A percentile compares a stretch with the other conserved stretches of the same genome.
phyloP scores from a whole-genome alignment of 495 filamentous ascomycete species.

The Chaetomium fimeti region DNA sequence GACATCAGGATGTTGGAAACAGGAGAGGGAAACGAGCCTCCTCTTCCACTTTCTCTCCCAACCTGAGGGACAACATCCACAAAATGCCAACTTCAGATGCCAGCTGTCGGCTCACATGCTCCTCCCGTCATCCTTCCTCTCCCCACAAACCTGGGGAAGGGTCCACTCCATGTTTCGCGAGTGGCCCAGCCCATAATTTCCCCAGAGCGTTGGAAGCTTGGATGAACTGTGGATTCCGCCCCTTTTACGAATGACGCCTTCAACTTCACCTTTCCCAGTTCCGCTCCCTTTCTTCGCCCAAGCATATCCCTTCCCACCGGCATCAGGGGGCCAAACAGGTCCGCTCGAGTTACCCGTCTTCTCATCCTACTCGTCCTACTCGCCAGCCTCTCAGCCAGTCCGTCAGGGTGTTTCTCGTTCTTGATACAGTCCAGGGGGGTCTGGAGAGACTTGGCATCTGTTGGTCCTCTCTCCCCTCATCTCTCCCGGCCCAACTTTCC shows the following conservation, averaged over 20 bases:
- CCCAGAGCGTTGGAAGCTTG: slow-evolving; percentile 1
- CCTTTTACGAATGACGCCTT: neutral
- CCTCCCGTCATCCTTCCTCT: neutral
- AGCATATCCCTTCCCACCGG: slow-evolving; percentile 3
- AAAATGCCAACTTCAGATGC: too few relatives aligned
- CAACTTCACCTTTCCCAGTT: neutral
- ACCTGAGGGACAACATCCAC: too few relatives aligned
- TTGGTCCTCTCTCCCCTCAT: neutral
- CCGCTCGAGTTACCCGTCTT: neutral
- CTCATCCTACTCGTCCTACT: too few relatives aligned
- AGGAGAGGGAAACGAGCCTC: too few relatives aligned
- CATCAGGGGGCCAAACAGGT: neutral
- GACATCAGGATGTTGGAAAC: too few relatives aligned
- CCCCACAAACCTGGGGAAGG: neutral
- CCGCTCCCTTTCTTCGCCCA: neutral
- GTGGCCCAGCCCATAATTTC: neutral
- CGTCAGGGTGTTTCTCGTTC: neutral
- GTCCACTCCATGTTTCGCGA: neutral
- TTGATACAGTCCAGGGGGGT: neutral
- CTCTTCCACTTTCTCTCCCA: too few relatives aligned
- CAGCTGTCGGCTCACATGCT: neutral
- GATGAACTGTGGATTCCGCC: neutral
- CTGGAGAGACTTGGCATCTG: neutral
- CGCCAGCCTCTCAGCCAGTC: too few relatives aligned
- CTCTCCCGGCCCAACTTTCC: neutral